Evolutionary conservation across 2,329 filamentous ascomycete species (phyloP).

Genomic region (Phialophora verrucosa): DNA sequence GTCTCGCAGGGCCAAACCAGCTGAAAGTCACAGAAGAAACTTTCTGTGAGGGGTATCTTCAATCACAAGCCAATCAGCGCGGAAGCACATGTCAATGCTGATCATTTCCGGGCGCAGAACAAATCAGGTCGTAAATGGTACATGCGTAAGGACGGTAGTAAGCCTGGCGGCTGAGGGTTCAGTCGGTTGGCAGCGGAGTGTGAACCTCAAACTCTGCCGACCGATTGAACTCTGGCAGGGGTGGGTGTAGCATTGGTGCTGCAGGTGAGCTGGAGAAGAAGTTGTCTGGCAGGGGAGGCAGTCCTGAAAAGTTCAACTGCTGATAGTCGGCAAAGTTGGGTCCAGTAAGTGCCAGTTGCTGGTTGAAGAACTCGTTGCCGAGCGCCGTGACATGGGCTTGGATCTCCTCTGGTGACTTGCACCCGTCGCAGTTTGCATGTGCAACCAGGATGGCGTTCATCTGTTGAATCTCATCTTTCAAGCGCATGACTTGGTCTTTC

Average conservation of each 20-base stretch:
- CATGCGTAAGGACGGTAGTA: neutral
- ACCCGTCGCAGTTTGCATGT: constrained; percentile 39
- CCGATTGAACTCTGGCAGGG: constrained; percentile 38
- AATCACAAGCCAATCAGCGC: neutral
- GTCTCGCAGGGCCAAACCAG: neutral
- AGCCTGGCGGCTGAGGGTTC: constrained; percentile 10
- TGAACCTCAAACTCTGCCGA: constrained; percentile 39
- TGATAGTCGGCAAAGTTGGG: constrained; percentile 27
- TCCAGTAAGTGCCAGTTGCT: constrained; percentile 29
- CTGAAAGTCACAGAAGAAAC: neutral
- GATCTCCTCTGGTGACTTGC: constrained; percentile 39
- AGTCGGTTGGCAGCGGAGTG: constrained; percentile 37
- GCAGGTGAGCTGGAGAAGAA: constrained; percentile 30
- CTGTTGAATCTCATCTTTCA: constrained; percentile 40
- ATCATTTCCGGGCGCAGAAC: neutral
- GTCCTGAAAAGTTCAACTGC: constrained; percentile 25
- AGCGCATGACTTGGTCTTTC: constrained; percentile 40
- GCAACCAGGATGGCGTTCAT: constrained; percentile 38
- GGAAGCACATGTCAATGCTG: neutral
- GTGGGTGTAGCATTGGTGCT: constrained; percentile 33
- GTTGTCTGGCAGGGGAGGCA: constrained; percentile 29
- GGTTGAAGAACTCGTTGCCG: constrained; percentile 36
- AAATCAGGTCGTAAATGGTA: neutral
- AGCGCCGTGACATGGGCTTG: constrained; percentile 38
- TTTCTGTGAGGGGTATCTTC: constrained; percentile 3